Evolutionary conservation across 139 green algal species (phyloP), one percentile per base, ranked within the genome.

Genomic region (Closterium sp.): DNA sequence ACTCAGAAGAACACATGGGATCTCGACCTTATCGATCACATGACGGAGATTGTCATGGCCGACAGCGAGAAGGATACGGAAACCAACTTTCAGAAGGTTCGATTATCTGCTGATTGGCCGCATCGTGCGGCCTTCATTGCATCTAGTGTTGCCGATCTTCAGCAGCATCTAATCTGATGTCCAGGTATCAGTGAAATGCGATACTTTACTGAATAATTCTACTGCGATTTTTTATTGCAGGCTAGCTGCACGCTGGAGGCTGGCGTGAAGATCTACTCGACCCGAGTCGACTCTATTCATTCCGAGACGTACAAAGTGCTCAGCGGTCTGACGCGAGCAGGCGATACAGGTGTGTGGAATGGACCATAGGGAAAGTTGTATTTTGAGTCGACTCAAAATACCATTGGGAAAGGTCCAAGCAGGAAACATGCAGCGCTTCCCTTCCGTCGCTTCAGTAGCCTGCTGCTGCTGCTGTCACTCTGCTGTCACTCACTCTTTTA

Each of bases 201-300:
- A n/a, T n/a, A n/a, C n/a, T n/a, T n/a, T n/a, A n/a, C n/a, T n/a
- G n/a, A n/a, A n/a, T n/a, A n/a, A n/a, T n/a, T n/a, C n/a, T n/a
- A n/a, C n/a, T n/a, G n/a, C n/a, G n/a, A n/a, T n/a, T n/a, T n/a
- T n/a, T n/a, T n/a, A n/a, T n/a, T 89, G 34, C 43, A 94, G 92
- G 96, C 97, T 31, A 96, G 93, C 43, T 96, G 96, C 34, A 98
- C 97, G 5, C 94, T 98, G 36, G 97, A 98, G 84, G 97, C 97
- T 1, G 96, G 97, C n/a, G 96, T 98, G 32, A 97, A 97, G 55
- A 98, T 98, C 91, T 98, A 98, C 91, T 96, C 96, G 9, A 95
- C 95, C 90, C 95, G 97, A 33, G 97, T 98, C 31, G 97, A 98
- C 91, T 95, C 94, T 5, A 95, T 97, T 25, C 97, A 98, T 94